Percentiles rank a stretch among this genome's conserved stretches.
phyloP scores from a whole-genome alignment of 2,329 filamentous ascomycete species.

The Lecanicillium sp. region DNA sequence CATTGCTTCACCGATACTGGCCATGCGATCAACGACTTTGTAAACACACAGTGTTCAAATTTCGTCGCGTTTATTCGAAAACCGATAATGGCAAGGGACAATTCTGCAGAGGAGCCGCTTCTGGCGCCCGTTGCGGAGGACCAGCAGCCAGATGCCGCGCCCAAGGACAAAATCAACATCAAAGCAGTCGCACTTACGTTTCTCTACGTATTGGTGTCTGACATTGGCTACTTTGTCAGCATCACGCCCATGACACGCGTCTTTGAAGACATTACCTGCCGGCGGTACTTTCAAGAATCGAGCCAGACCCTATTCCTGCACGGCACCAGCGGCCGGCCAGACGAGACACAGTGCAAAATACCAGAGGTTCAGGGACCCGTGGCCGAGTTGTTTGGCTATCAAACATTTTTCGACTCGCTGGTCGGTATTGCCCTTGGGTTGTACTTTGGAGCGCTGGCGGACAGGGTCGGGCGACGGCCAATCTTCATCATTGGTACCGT shows the following conservation, averaged over 20 bases:
- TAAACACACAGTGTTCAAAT: no score
- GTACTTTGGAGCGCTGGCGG: constrained; percentile 10
- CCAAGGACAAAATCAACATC: neutral
- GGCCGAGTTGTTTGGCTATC: constrained; percentile 8
- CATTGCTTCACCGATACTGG: no score
- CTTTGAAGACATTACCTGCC: constrained; percentile 8
- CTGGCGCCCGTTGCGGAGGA: neutral
- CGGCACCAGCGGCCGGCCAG: neutral
- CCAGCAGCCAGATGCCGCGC: neutral
- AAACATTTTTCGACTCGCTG: constrained; percentile 4
- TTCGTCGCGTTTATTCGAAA: neutral
- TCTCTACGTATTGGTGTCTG: neutral
- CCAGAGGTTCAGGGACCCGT: constrained; percentile 7
- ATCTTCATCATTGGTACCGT: neutral
- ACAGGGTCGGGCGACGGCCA: constrained; percentile 3
- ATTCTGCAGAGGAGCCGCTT: constrained; percentile 5
- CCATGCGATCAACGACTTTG: no score
- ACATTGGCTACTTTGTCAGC: constrained; percentile 7
- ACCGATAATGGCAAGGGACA: neutral
- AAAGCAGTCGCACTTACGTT: neutral
- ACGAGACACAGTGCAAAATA: constrained; percentile 12
- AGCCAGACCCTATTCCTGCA: neutral
- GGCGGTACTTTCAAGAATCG: neutral
- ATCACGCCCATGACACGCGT: constrained; percentile 6
- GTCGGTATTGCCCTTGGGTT: constrained; percentile 8